These are phyloP conservation scores for Rhizopus sp. DNA, from an alignment of 371 early-diverging fungal genomes.

Conservation along the genomic window DNA sequence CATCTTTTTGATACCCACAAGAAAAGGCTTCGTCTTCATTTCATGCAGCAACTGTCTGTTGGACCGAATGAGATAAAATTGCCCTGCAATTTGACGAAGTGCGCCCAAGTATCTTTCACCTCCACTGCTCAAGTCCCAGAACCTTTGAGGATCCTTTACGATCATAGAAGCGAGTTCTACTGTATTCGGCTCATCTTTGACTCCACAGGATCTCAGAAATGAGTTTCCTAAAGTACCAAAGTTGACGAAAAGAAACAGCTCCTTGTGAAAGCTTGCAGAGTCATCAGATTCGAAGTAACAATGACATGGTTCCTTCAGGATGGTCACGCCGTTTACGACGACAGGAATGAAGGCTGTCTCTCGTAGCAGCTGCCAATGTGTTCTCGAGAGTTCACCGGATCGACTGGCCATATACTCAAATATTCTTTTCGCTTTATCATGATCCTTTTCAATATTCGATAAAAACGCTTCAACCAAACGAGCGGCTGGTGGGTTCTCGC, in stretches of 20 bases:
- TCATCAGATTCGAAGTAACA: conserved; percentile 68
- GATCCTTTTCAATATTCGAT: conserved; percentile 41
- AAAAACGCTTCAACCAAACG: conserved; percentile 50
- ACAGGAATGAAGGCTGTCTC: conserved; percentile 70
- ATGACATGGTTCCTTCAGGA: conserved; percentile 46
- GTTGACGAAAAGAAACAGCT: conserved; percentile 70
- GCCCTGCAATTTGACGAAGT: conserved; percentile 76
- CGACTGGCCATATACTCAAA: conserved; percentile 76
- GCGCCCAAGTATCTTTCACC: conserved; percentile 75
- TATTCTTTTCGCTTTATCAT: conserved; percentile 45
- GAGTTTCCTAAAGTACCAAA: conserved; percentile 75
- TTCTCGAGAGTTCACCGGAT: conserved; percentile 54
- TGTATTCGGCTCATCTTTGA: conserved; percentile 83
- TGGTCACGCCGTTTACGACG: conserved; percentile 13
- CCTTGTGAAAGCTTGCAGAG: conserved; percentile 44
- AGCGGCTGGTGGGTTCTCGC: conserved; percentile 59
- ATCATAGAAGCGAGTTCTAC: conserved; percentile 74
- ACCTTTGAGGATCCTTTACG: conserved; percentile 68
- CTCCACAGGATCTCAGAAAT: conserved; percentile 86
- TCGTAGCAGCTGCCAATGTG: conserved; percentile 59
- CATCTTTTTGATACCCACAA: conserved; percentile 54
- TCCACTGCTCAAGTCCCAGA: conserved; percentile 65
- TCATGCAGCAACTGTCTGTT: conserved; percentile 51
- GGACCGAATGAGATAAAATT: conserved; percentile 53
- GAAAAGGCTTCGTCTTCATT: conserved; percentile 63